phyloP scores from a whole-genome alignment of 371 early-diverging fungal species.

The Mucor racemosus region DNA sequence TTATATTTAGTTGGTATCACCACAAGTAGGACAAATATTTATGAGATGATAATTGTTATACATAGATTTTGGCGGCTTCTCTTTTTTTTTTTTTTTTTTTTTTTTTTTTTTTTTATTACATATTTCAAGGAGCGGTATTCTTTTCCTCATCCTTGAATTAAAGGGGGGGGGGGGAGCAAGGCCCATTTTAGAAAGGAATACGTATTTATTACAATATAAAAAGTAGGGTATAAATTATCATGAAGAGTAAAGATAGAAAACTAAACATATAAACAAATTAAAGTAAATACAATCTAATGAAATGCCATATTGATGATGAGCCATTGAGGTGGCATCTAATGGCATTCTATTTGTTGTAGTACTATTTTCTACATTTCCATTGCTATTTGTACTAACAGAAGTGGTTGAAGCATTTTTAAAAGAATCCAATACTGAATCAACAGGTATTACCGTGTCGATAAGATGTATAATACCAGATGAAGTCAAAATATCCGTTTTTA shows the following conservation, averaged over 20 bases:
- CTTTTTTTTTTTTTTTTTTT: not conserved
- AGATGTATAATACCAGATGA: slow-evolving; percentile 30
- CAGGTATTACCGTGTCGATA: slow-evolving; percentile 22
- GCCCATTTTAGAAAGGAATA: not conserved
- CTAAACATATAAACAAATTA: not conserved
- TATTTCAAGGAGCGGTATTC: not conserved
- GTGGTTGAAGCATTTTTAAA: not conserved
- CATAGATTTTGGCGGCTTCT: slow-evolving; percentile 4
- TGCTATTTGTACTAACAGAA: not conserved
- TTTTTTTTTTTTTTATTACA: not conserved
- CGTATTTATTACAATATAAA: not conserved
- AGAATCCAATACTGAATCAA: not conserved
- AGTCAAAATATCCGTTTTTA: slow-evolving; percentile 27
- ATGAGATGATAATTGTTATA: not conserved
- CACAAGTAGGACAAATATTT: slow-evolving; percentile 2
- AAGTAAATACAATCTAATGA: not conserved
- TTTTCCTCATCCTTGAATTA: not conserved
- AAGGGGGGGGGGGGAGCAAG: not conserved
- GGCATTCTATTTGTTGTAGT: not conserved
- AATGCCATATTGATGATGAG: not conserved
- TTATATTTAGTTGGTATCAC: not conserved
- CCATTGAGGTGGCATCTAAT: not conserved
- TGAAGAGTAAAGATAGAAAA: not conserved
- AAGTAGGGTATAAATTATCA: not conserved
- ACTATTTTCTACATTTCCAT: not conserved